Conservation (phyloP, 345 rosid species). For the Citrus australasica region DNA sequence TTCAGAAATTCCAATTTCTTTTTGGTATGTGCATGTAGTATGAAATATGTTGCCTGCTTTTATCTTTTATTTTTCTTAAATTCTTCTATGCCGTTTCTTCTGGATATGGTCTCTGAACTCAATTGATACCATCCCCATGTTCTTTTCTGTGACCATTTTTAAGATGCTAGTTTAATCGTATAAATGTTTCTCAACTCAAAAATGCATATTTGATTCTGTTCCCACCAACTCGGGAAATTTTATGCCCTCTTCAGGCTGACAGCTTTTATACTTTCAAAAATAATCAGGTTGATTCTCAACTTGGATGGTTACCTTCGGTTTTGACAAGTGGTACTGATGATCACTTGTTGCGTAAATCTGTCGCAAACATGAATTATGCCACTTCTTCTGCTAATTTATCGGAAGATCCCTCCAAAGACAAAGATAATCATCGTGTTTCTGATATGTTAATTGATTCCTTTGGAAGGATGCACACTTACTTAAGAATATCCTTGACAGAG, state of each 20-base stretch:
- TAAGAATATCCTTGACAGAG: conserved; percentile 89
- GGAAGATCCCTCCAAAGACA: conserved; percentile 36
- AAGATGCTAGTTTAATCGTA: not conserved
- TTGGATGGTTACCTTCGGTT: conserved; percentile 13
- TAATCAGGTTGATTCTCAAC: conserved; percentile 28
- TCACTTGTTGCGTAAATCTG: conserved; percentile 6
- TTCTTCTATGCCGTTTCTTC: no score
- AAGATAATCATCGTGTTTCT: conserved; percentile 37
- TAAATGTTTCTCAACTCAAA: not conserved
- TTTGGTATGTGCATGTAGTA: conserved; percentile 15
- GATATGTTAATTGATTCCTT: conserved; percentile 87
- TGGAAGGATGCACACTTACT: conserved; percentile 84
- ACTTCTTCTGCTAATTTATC: conserved; percentile 41
- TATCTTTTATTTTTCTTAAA: not conserved
- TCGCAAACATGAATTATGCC: conserved; percentile 16
- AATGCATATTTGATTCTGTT: not conserved
- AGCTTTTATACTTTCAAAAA: not conserved
- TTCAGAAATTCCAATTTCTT: conserved; percentile 21
- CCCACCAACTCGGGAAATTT: not conserved
- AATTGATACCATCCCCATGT: not conserved
- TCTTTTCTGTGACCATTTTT: not conserved
- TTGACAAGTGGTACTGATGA: conserved; percentile 20
- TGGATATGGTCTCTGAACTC: not conserved
- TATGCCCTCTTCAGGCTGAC: not conserved
- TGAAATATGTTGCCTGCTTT: not conserved